Base-by-base conservation (phyloP, 1,284 basidiomycete genomes). In the Limonomyces culmigenus region DNA sequence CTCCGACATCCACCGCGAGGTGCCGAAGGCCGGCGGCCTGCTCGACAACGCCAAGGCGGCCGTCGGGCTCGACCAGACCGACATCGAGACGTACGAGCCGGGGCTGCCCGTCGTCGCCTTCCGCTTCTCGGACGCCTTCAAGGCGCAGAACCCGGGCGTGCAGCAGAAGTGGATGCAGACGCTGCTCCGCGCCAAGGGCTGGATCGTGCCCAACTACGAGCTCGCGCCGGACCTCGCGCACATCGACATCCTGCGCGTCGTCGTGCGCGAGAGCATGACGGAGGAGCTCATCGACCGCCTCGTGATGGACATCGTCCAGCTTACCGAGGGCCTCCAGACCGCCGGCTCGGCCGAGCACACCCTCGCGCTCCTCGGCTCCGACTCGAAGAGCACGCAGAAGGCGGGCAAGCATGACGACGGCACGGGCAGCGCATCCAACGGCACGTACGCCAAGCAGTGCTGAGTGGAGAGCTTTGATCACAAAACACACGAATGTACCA, bases 81-180 rank as follows among this genome's bases (percentile, higher is more conserved):
- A 71, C 39, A 44, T 73, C 33, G 75, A 78, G 72, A 62, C 49
- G 21, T 78, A 74, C 50, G 49, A 57, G 25, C 54, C 62, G 6
- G 74, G 74, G 14, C 58, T 85, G 3, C 80, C 80, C 4, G 78
- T 81, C 15, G 76, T 83, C 10, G 61, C 74, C 0, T 85, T 83
- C 67, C 55, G 60, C 42, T 44, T 80, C 45, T 69, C 67, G 3
- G 68, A 80, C 45, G 60, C 71, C 31, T 70, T 70, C 50, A 61
- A 62, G 45, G 44, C 55, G 38, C 55, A 70, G 41, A 60, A 71
- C 47, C 72, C 71, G 1, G 45, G 65, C 36, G 55, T 74, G 29
- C 54, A 77, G 49, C 78, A 81, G 52, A 54, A 50, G 16, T 78
- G 74, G 72, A 63, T 83, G 27, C 75, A 77, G 54, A 60, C 59